Evolutionary conservation across 148 eudicot species (phyloP), one percentile per base, ranked within the genome.

Genomic region (Nyssa sinensis): DNA sequence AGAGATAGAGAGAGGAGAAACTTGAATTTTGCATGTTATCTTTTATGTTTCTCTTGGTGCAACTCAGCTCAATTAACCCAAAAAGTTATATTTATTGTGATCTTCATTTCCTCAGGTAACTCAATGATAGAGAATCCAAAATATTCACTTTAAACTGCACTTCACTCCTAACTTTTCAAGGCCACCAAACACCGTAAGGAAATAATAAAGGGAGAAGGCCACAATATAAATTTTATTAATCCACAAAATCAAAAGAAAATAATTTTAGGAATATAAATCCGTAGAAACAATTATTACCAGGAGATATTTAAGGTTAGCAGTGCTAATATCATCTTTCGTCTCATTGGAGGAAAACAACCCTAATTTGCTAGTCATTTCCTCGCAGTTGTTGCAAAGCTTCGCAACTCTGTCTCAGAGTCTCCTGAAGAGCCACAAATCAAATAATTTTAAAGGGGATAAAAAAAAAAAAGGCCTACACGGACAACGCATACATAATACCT

Each of bases 301-400:
- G 4, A 37, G 44, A 37, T 37, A 37, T 37, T 37, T 37, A 41
- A 73, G 75, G 59, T 62, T 73, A 55, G 75, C 30, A 14, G 75
- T 73, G 75, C 75, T 73, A 21, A 73, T 73, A 62, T 73, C 75
- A 11, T 73, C 67, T 44, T 73, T 73, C 7, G 68, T 62, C 75
- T 73, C 75, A 32, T 73, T 73, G 4, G 68, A 16, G 4, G 75
- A 73, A 62, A 73, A 73, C 39, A 73, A 28, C 75, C 75, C 75
- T 51, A 73, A 63, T 62, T 73, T 73, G 68, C 75, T 44, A 27
- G 44, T 29, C 75, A 73, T 73, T 4, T 73, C 58, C 29, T 62
- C 75, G 67, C 68, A 73, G n/a, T 21, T 49, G 67, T 44, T 27
- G 66, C 39, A 73, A 62, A 62, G 60, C 75, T 73, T 73, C 67